Percentiles rank a stretch among this genome's conserved stretches.
Evolutionary conservation across 345 rosid genomes (phyloP).

Genomic region (Hirschfeldia incana): DNA sequence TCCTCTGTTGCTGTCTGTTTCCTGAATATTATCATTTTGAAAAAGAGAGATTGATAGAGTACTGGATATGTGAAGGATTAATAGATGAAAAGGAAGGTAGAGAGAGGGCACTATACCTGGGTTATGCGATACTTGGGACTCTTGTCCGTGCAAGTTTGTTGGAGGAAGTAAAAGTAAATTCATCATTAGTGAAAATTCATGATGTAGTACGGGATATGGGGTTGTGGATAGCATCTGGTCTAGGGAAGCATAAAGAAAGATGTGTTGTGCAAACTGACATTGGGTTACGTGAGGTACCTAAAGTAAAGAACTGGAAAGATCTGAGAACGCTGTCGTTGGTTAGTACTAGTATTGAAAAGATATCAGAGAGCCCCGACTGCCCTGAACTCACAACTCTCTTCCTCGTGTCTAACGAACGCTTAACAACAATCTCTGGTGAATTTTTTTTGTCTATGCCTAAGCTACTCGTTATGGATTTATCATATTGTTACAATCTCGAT

Average conservation of each 20-base stretch:
- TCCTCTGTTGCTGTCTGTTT: neutral
- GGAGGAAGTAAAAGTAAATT: neutral
- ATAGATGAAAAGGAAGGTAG: neutral
- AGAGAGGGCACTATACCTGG: neutral
- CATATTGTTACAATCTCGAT: neutral
- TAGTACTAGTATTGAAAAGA: neutral
- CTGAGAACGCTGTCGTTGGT: neutral
- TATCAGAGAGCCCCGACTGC: neutral
- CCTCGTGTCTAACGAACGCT: neutral
- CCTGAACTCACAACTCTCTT: neutral
- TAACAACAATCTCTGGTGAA: neutral
- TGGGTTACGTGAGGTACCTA: neutral
- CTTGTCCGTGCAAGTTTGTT: conserved; percentile 17
- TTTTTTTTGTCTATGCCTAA: neutral
- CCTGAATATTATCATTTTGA: neutral
- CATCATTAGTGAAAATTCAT: neutral
- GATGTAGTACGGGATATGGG: neutral
- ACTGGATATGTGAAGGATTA: conserved; percentile 4
- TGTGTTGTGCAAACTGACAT: neutral
- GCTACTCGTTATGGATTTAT: neutral
- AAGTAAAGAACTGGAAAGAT: neutral
- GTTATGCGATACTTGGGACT: conserved; percentile 27
- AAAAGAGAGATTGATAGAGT: neutral
- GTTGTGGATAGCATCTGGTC: neutral
- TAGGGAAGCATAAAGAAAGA: neutral